These are phyloP conservation scores for Cokeromyces recurvatus DNA, from an alignment of 371 early-diverging fungal species.

Conservation along the genomic window DNA sequence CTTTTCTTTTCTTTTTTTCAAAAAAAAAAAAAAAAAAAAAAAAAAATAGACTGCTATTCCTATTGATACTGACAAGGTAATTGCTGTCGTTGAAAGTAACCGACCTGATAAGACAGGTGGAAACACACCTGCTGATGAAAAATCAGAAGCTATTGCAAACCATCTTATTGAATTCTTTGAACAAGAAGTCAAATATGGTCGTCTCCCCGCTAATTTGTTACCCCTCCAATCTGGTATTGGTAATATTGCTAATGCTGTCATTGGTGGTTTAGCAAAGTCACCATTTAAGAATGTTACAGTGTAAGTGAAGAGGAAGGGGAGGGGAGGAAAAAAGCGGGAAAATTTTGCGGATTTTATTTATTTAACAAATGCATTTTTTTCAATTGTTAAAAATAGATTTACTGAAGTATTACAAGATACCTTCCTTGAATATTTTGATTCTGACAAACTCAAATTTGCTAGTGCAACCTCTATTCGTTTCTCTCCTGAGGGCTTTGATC, in stretches of 20 bases:
- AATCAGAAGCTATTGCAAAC: constrained; percentile 39
- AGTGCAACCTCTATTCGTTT: constrained; percentile 53
- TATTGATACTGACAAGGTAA: constrained; percentile 43
- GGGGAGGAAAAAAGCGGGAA: constrained; percentile 2
- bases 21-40: no score
- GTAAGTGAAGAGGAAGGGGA: constrained; percentile 22
- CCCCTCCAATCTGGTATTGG: constrained; percentile 54
- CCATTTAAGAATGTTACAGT: constrained; percentile 48
- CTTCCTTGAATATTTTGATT: constrained; percentile 52
- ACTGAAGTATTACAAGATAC: constrained; percentile 52
- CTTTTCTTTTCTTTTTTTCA: no score
- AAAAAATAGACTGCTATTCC: constrained; percentile 47
- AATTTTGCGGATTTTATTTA: neutral
- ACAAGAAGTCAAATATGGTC: constrained; percentile 48
- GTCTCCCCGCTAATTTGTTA: constrained; percentile 41
- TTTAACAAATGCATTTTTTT: neutral
- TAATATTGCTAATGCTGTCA: constrained; percentile 54
- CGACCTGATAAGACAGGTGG: constrained; percentile 47
- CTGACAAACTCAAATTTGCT: constrained; percentile 46
- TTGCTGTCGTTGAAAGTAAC: constrained; percentile 45
- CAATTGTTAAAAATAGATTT: constrained; percentile 34
- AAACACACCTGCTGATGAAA: constrained; percentile 38
- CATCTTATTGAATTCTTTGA: constrained; percentile 50
- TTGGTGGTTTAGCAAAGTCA: constrained; percentile 48
- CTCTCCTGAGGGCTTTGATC: constrained; percentile 50